Percentiles rank a stretch among this genome's conserved stretches.
Evolutionary conservation across 192 early-diverging fungal species (phyloP).

Genomic region (Spinellus fusiger): DNA sequence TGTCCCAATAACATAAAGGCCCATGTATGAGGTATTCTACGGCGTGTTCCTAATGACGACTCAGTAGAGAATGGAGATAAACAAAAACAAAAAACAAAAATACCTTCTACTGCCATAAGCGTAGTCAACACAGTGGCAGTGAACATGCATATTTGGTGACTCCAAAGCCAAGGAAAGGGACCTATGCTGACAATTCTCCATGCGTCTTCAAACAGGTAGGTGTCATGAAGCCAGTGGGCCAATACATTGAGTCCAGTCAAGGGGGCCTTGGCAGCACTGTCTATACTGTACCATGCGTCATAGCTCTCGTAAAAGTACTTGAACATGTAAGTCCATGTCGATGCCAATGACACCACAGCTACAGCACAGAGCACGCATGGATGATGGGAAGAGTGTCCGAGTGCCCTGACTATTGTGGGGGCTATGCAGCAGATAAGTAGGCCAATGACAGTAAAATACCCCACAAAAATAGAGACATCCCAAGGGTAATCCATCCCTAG

Average conservation of each 20-base stretch:
- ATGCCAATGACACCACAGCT: not conserved
- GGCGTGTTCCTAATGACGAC: slow-evolving; percentile 3
- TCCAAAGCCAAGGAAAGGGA: slow-evolving; percentile 25
- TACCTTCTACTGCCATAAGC: slow-evolving; percentile 26
- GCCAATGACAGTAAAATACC: slow-evolving; percentile 21
- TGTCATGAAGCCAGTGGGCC: slow-evolving; percentile 24
- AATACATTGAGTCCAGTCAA: slow-evolving; percentile 6
- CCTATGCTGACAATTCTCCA: slow-evolving; percentile 24
- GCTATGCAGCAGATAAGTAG: slow-evolving; percentile 16
- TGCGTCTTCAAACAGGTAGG: slow-evolving; percentile 21
- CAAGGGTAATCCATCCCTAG: slow-evolving; percentile 10
- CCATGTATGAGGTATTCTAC: slow-evolving; percentile 16
- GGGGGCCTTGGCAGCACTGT: not conserved
- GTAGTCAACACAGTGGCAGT: slow-evolving; percentile 29
- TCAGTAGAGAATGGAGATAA: not conserved
- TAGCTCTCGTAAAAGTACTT: slow-evolving; percentile 23
- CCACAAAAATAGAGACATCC: slow-evolving; percentile 19
- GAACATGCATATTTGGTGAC: slow-evolving; percentile 26
- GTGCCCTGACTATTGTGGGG: not conserved
- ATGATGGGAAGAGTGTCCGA: not conserved
- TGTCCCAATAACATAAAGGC: slow-evolving; percentile 28
- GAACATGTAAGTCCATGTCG: slow-evolving; percentile 31
- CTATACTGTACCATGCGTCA: not conserved
- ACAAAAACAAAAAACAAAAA: not conserved
- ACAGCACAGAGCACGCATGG: not conserved